A percentile compares a stretch with the other conserved stretches of the same genome.
Evolutionary conservation across 2,329 filamentous ascomycete genomes (phyloP).

Genomic region (Venturia oleaginea): DNA sequence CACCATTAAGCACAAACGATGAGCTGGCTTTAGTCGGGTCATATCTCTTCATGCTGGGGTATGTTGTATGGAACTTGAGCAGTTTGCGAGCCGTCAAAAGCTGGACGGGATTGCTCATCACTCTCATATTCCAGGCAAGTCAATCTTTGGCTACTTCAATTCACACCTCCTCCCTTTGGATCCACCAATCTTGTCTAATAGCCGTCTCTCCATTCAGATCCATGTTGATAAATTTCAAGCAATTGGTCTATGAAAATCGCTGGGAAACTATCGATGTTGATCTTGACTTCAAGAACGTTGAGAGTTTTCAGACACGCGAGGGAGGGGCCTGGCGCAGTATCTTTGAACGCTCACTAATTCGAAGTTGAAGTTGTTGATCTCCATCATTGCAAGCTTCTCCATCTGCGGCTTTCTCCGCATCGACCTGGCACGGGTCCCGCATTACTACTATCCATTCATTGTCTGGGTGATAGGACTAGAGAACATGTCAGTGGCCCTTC

Average conservation of each 20-base stretch:
- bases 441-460: slow-evolving; percentile 67
- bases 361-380: slow-evolving; percentile 47
- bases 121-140: slow-evolving; percentile 51
- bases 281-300: no score
- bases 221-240: not conserved
- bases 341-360: not conserved
- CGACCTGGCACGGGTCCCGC: slow-evolving; percentile 65
- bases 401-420: slow-evolving; percentile 68
- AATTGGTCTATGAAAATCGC: not conserved
- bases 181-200: not conserved
- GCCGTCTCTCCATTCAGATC: not conserved
- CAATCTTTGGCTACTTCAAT: slow-evolving; percentile 22
- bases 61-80: slow-evolving; percentile 58
- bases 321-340: not conserved
- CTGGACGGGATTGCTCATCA: slow-evolving; percentile 60
- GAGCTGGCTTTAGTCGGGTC: slow-evolving; percentile 54
- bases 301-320: no score
- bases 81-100: slow-evolving; percentile 69
- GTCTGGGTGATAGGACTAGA: slow-evolving; percentile 68
- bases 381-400: slow-evolving; percentile 70
- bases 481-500: slow-evolving; percentile 45
- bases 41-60: slow-evolving; percentile 54
- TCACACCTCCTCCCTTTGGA: not conserved
- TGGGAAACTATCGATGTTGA: not conserved
- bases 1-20: slow-evolving; percentile 60